Evolutionary conservation across 164 flowering plant genomes (phyloP), one percentile per base, ranked within the genome.

Genomic region (Umbellularia californica): DNA sequence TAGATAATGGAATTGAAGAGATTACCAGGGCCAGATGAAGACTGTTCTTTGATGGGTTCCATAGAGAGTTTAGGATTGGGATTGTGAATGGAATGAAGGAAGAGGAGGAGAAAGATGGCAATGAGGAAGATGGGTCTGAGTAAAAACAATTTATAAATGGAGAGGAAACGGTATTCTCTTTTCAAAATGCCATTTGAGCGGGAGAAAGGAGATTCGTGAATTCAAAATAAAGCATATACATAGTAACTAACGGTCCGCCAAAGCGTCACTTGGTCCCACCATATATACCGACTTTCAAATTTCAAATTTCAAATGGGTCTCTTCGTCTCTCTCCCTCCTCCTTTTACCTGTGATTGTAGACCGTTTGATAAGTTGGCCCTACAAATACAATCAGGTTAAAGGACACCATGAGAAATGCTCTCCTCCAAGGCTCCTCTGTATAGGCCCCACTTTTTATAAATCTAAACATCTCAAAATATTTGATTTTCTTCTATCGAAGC

Each of bases 21-120:
- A 9, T 70, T 75, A 85, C 88, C 84, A 52, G 84, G 25, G 70
- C 52, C 79, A 51, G 82, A 50, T 24, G 85, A 60, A 35, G 85
- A 72, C 52, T 83, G 87, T 6, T 81, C 87, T 69, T 75, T 84
- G 50, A 68, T 65, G 71, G 84, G 80, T 19, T 86, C 88, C 88
- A 86, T 85, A 6, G 47, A 41, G 9, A 2, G 24, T 14, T 1
- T 55, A 3, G 27, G 63, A 20, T 11, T 51, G 41, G 58, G 35
- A 19, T 14, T 27, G 50, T 19, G 60, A 55, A 3, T 5, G 60
- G 17, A 17, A 35, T 35, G 47, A 35, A 35, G 67, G 14, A 65
- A 23, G 19, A n/a, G 63, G 0, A 51, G 64, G 66, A 33, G 6
- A 70, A 55, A 25, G 22, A 14, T 0, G 17, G 35, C 12, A 3